phyloP scores from a whole-genome alignment of 345 rosid genomes.

The Microthlaspi erraticum region DNA sequence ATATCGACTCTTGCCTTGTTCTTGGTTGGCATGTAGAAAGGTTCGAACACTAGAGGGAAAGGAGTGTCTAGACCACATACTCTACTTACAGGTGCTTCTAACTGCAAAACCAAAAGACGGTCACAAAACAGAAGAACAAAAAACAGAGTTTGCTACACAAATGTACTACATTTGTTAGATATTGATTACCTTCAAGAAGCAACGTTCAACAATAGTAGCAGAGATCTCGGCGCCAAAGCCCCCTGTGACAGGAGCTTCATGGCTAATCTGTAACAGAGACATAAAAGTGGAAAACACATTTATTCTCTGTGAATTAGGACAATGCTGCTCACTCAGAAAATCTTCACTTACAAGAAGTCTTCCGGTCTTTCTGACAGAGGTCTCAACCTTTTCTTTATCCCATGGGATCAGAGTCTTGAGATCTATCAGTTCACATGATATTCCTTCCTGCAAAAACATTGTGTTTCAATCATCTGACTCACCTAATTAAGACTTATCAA shows the following conservation, averaged over 20 bases:
- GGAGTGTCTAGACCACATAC: slow-evolving; percentile 90
- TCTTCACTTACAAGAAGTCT: slow-evolving; percentile 67
- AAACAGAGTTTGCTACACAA: background rate
- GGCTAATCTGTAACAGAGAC: slow-evolving; percentile 62
- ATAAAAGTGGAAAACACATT: background rate
- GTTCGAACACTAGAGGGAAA: slow-evolving; percentile 87
- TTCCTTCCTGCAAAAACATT: slow-evolving; percentile 60
- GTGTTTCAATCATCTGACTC: background rate
- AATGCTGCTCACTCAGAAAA: background rate
- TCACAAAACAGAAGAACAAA: background rate
- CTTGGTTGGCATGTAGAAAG: slow-evolving; percentile 82
- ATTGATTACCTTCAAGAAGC: slow-evolving; percentile 64
- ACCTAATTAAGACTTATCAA: background rate
- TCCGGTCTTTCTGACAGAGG: slow-evolving; percentile 82
- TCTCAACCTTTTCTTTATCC: slow-evolving; percentile 87
- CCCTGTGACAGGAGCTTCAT: slow-evolving; percentile 87
- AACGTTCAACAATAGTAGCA: slow-evolving; percentile 77
- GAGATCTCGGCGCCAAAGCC: slow-evolving; percentile 95
- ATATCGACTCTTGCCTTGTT: slow-evolving; percentile 57
- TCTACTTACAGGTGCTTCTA: slow-evolving; percentile 83
- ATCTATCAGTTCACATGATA: slow-evolving; percentile 83
- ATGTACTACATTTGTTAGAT: background rate
- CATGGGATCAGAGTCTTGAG: slow-evolving; percentile 80
- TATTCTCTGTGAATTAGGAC: background rate
- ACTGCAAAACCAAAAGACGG: slow-evolving; percentile 49